These are phyloP conservation scores for Nitzschia sp. DNA, from an alignment of 108 stramenopile species.

Conservation along the genomic window DNA sequence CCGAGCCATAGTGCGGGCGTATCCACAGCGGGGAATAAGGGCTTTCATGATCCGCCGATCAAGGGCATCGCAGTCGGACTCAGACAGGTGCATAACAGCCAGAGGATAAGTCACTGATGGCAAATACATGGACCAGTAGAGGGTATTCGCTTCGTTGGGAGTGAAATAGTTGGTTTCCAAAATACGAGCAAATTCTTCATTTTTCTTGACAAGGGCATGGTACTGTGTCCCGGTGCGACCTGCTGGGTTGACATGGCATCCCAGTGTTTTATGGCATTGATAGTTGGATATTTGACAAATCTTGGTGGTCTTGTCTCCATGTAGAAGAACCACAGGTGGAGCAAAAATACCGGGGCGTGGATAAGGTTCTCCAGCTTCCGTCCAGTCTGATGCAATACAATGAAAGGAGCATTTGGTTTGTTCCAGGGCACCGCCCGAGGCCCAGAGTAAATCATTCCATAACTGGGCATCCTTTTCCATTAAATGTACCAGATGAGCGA, in stretches of 20 bases:
- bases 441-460: too few relatives aligned
- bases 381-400: background rate
- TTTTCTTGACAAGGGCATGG: background rate
- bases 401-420: background rate
- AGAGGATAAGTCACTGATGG: background rate
- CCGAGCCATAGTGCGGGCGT: background rate
- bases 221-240: background rate
- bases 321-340: background rate
- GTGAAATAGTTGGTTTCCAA: background rate
- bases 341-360: background rate
- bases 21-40: background rate
- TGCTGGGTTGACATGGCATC: background rate
- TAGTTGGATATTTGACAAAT: background rate
- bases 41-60: background rate
- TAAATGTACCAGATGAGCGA: background rate
- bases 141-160: background rate
- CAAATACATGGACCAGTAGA: background rate
- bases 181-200: background rate
- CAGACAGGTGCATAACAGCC: background rate
- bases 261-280: too few relatives aligned
- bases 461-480: background rate
- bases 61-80: background rate
- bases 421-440: background rate
- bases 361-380: background rate
- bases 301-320: background rate